These are phyloP conservation scores for Lactifluus echinatus DNA, from an alignment of 768 basidiomycete species.

Conservation along the genomic window DNA sequence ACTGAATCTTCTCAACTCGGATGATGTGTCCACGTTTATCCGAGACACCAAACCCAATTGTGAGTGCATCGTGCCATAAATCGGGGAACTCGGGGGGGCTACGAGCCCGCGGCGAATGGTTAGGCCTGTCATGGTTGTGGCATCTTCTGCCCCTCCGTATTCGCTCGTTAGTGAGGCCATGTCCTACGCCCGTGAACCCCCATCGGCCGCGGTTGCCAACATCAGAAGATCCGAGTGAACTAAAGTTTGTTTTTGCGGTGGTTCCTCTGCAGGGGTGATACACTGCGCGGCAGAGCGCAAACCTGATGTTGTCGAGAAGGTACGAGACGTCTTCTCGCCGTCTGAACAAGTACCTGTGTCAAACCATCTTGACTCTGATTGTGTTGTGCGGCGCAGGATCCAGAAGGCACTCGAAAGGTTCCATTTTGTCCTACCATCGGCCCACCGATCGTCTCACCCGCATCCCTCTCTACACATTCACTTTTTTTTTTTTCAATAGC, in stretches of 20 bases:
- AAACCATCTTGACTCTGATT: not conserved
- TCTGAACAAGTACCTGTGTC: conserved; percentile 9
- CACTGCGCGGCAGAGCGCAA: conserved; percentile 94
- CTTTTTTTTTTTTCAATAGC: conserved; percentile 37
- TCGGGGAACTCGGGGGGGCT: not conserved
- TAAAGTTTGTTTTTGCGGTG: not conserved
- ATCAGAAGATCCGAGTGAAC: not conserved
- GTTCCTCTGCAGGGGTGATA: conserved; percentile 54
- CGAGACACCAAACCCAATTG: conserved; percentile 56
- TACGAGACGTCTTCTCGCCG: too few relatives aligned
- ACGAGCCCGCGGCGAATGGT: not conserved
- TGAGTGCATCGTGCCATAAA: conserved; percentile 31
- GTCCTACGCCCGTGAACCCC: not conserved
- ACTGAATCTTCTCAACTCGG: conserved; percentile 60
- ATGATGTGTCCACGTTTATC: conserved; percentile 48
- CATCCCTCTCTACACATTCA: not conserved
- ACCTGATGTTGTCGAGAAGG: conserved; percentile 89
- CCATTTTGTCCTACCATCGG: conserved; percentile 5
- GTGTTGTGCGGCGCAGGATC: conserved; percentile 40
- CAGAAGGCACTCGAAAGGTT: conserved; percentile 57
- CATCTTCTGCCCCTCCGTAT: too few relatives aligned
- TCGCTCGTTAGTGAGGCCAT: too few relatives aligned
- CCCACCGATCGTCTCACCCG: not conserved
- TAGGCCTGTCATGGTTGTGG: not conserved
- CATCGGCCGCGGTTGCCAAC: not conserved